phyloP scores from a whole-genome alignment of 2,329 filamentous ascomycete species.

The Fusarium decemcellulare region DNA sequence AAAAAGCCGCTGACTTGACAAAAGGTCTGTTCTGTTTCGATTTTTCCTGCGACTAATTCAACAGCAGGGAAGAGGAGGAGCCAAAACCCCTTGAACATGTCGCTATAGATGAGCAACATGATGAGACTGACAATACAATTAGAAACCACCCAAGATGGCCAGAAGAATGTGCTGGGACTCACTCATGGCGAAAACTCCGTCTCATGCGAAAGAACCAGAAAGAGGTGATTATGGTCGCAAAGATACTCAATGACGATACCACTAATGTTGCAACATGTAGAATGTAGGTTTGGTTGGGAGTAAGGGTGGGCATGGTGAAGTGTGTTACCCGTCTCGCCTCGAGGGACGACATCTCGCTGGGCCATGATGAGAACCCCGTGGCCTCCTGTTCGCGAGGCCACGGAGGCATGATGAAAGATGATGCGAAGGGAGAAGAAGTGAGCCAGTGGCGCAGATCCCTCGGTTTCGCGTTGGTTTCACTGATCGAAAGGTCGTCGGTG shows the following conservation, averaged over 20 bases:
- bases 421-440: constrained; percentile 15
- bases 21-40: constrained; percentile 67
- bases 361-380: constrained; percentile 26
- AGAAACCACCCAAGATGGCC: neutral
- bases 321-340: constrained; percentile 27
- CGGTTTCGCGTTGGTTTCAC: constrained; percentile 15
- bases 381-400: constrained; percentile 30
- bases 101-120: constrained; percentile 80
- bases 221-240: constrained; percentile 68
- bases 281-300: constrained; percentile 34
- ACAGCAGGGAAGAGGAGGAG: constrained; percentile 76
- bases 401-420: constrained; percentile 35
- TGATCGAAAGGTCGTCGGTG: neutral
- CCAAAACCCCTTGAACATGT: constrained; percentile 79
- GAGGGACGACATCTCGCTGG: constrained; percentile 20
- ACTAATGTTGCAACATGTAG: constrained; percentile 54
- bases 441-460: constrained; percentile 5
- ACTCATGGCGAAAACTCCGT: constrained; percentile 76
- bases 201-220: constrained; percentile 84
- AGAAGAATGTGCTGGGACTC: constrained; percentile 47
- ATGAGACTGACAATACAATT: constrained; percentile 71
- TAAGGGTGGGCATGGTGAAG: constrained; percentile 36
- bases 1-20: constrained; percentile 81
- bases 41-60: constrained; percentile 65
- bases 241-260: constrained; percentile 67